Evolutionary conservation across 1,284 basidiomycete genomes (phyloP).

Genomic region (Microbotryum intermedium): DNA sequence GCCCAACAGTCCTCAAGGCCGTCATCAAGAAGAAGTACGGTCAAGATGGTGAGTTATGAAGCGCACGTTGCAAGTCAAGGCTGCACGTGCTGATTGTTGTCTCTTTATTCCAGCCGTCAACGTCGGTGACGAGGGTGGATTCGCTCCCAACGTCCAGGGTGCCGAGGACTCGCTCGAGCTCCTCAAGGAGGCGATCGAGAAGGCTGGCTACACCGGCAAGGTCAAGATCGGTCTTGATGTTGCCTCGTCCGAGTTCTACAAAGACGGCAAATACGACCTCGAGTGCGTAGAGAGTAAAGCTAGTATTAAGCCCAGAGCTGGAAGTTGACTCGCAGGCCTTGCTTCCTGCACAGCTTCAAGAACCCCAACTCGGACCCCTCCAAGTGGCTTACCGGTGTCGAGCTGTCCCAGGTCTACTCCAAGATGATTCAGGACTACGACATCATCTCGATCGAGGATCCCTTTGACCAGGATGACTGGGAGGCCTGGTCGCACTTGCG

Average conservation of each 20-base stretch:
- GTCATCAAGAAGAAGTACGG: slow-evolving; percentile 99
- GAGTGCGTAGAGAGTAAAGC: slow-evolving; percentile 57
- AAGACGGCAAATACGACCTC: slow-evolving; percentile 98
- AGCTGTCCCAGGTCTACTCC: slow-evolving; percentile 92
- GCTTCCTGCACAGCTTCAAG: slow-evolving; percentile 48
- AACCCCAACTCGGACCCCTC: slow-evolving; percentile 97
- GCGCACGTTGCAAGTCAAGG: background rate
- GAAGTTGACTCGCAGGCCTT: slow-evolving; percentile 24
- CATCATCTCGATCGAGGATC: slow-evolving; percentile 96
- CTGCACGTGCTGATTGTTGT: background rate
- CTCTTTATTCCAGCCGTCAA: slow-evolving; percentile 64
- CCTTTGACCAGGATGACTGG: slow-evolving; percentile 89
- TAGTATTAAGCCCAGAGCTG: background rate
- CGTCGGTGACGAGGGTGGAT: slow-evolving; percentile 99
- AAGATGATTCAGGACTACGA: slow-evolving; percentile 82
- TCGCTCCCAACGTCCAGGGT: slow-evolving; percentile 93
- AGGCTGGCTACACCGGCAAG: slow-evolving; percentile 96
- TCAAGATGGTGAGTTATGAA: slow-evolving; percentile 69
- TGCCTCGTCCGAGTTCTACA: slow-evolving; percentile 99
- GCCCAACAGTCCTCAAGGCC: slow-evolving; percentile 68
- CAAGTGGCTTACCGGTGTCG: slow-evolving; percentile 83
- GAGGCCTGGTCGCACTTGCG: slow-evolving; percentile 95
- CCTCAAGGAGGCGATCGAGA: slow-evolving; percentile 88
- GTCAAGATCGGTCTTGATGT: slow-evolving; percentile 99
- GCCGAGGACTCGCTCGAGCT: slow-evolving; percentile 97